Evolutionary conservation across 805 yeast genomes (phyloP), one percentile per base, ranked within the genome.

Genomic region (Zygosaccharomyces bailii): DNA sequence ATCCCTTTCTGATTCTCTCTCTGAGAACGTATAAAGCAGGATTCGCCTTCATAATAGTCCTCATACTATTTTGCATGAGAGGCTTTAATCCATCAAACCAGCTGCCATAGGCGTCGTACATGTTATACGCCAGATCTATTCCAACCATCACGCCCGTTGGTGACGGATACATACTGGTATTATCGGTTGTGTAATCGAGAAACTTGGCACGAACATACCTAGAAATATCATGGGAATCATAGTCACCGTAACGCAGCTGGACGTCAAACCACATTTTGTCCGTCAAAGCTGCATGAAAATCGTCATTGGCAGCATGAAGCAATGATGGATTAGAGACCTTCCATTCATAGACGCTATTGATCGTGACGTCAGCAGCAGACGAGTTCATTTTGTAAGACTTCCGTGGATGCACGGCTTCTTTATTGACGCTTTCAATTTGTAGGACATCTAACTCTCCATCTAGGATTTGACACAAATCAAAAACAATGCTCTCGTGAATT

Each of bases 311-410:
- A 53, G 84, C 91, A 58, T 82, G 78, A 16, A 93, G 68, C 42
- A 86, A 68, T 0, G 96, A 86, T 0, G 99, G 98, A 45, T 78
- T 71, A 1, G 86, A 78, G 16, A 88, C 84, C 35, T 79, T 79
- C 97, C 98, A 93, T 58, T 80, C 79, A 59, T 80, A 80, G 2
- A 85, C 71, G 54, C 95, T 82, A 11, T 79, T 74, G 40, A 91
- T 62, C 2, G 88, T 81, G 32, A 93, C 76, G 68, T 93, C 99
- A 0, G 99, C 98, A 36, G 89, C 79, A 0, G 97, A 89, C 0
- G 97, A 86, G 63, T 87, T 89, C 98, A 93, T 90, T 65, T 89
- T 87, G 71, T 93, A 93, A 0, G 98, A 90, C 62, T 93, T 93
- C 57, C 99, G 76, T 0, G 99, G 99, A 62, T 93, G 99, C 42